A percentile compares a stretch with the other conserved stretches of the same genome.
Evolutionary conservation across 768 basidiomycete genomes (phyloP).

Genomic region (Boletellus sp.): DNA sequence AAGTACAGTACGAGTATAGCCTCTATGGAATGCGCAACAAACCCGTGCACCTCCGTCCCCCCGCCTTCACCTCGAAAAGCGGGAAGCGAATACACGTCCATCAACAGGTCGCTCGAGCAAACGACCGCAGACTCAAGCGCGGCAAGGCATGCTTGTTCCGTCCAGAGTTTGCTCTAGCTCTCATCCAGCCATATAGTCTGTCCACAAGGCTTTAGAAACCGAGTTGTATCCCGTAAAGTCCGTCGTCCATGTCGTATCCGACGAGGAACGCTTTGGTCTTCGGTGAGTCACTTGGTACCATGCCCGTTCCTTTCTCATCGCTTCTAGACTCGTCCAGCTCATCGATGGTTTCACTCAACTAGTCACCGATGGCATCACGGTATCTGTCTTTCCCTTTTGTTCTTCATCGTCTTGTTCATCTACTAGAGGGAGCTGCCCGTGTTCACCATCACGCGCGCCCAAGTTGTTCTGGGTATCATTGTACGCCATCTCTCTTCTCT

Average conservation of each 20-base stretch:
- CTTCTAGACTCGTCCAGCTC: constrained; percentile 66
- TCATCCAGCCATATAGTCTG: constrained; percentile 38
- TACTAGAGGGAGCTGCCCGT: constrained; percentile 79
- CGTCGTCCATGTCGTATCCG: constrained; percentile 43
- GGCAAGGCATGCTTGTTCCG: constrained; percentile 46
- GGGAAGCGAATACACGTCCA: constrained; percentile 62
- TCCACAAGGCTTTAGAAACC: constrained; percentile 75
- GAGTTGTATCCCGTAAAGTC: constrained; percentile 63
- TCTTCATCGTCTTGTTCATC: neutral
- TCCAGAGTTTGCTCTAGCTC: neutral
- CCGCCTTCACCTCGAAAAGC: constrained; percentile 48
- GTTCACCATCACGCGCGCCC: constrained; percentile 65
- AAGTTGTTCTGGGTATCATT: constrained; percentile 71
- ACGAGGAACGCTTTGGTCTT: constrained; percentile 78
- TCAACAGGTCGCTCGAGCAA: constrained; percentile 46
- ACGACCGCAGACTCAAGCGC: constrained; percentile 50
- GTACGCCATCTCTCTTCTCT: constrained; percentile 36
- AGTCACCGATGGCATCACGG: constrained; percentile 45
- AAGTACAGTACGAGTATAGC: constrained; percentile 75
- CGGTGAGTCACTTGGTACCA: constrained; percentile 41
- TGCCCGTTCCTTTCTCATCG: constrained; percentile 1
- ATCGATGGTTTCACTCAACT: constrained; percentile 60
- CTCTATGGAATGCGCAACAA: constrained; percentile 54
- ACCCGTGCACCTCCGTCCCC: constrained; percentile 49
- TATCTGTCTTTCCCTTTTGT: constrained; percentile 22